Percentiles rank a stretch among this genome's conserved stretches.
Conservation (phyloP, 148 eudicot genomes). For the Persicaria tinctoria region DNA sequence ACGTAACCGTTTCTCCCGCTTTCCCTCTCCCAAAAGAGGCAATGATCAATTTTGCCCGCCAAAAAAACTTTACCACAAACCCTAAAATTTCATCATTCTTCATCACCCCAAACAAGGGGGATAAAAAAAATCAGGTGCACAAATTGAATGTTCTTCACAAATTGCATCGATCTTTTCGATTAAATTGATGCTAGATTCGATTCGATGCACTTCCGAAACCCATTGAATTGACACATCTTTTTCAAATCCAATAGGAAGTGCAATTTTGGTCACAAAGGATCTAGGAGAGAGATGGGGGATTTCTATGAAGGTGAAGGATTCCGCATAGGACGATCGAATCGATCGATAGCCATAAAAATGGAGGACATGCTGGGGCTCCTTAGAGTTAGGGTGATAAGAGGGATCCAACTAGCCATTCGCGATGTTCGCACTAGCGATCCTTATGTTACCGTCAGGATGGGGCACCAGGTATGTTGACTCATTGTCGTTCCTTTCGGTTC, state of each 20-base stretch:
- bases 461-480: constrained; percentile 39
- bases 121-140: not conserved
- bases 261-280: not conserved
- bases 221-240: not conserved
- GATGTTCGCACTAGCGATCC: constrained; percentile 82
- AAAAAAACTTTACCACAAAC: not conserved
- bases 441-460: constrained; percentile 62
- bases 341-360: constrained; percentile 9
- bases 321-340: not conserved
- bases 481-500: not conserved
- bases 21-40: not conserved
- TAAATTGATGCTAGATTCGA: not conserved
- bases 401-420: constrained; percentile 71
- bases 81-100: not conserved
- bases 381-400: constrained; percentile 52
- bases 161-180: not conserved
- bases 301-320: no score
- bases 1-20: constrained; percentile 2
- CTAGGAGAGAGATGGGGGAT: no score
- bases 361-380: constrained; percentile 58
- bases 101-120: not conserved
- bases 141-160: no score
- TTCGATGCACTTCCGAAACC: not conserved
- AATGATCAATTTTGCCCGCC: not conserved
- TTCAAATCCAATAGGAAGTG: not conserved